phyloP scores from a whole-genome alignment of 805 yeast genomes.

The Hanseniaspora vineae region DNA sequence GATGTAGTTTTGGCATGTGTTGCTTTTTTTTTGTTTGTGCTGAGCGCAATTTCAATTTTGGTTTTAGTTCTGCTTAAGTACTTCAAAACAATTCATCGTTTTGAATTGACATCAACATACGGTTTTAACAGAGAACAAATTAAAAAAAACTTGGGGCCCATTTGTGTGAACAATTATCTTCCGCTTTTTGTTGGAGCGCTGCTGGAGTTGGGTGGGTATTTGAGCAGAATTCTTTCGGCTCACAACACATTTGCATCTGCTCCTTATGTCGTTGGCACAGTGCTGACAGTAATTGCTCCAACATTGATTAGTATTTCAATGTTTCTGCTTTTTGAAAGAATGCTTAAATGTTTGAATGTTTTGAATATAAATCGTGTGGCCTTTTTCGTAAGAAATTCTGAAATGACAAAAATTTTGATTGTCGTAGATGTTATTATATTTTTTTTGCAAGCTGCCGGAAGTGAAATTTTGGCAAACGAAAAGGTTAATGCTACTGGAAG shows the following conservation, averaged over 20 bases:
- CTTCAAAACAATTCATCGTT: too few relatives aligned
- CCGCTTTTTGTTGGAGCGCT: slow-evolving; percentile 18
- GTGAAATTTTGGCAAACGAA: slow-evolving; percentile 16
- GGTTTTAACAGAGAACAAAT: too few relatives aligned
- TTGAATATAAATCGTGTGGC: slow-evolving; percentile 10
- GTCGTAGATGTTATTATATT: slow-evolving; percentile 21
- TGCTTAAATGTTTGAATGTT: slow-evolving; percentile 6
- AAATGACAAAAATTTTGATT: slow-evolving; percentile 20
- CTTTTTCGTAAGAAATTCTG: slow-evolving; percentile 8
- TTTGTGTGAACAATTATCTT: neutral
- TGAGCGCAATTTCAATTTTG: too few relatives aligned
- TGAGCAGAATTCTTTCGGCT: slow-evolving; percentile 13
- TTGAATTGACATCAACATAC: too few relatives aligned
- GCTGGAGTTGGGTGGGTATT: slow-evolving; percentile 18
- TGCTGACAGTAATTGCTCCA: slow-evolving; percentile 21
- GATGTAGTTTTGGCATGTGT: too few relatives aligned
- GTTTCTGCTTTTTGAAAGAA: slow-evolving; percentile 21
- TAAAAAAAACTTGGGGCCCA: neutral
- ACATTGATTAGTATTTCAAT: slow-evolving; percentile 21
- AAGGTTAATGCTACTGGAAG: slow-evolving; percentile 9
- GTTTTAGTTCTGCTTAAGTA: too few relatives aligned
- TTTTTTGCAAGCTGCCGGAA: slow-evolving; percentile 22
- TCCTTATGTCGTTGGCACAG: slow-evolving; percentile 17
- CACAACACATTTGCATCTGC: slow-evolving; percentile 4
- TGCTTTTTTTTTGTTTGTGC: too few relatives aligned